phyloP scores from a whole-genome alignment of 768 basidiomycete genomes.

The Pisolithus tinctorius region DNA sequence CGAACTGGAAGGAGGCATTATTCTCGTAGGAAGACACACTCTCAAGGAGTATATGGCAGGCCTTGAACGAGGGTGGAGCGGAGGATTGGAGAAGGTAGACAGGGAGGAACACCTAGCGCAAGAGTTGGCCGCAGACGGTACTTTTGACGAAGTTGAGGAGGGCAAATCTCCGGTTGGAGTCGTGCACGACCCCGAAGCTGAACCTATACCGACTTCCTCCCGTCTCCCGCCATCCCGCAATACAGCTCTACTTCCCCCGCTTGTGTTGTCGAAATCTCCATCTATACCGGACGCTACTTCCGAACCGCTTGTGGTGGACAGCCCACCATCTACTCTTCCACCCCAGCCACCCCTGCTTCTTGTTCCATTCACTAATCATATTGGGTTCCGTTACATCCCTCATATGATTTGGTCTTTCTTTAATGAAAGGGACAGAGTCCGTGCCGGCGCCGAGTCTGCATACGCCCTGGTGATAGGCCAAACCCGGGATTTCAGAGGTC shows the following conservation, averaged over 20 bases:
- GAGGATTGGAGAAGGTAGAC: conserved; percentile 59
- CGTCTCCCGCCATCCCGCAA: conserved; percentile 30
- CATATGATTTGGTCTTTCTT: conserved; percentile 91
- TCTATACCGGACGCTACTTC: conserved; percentile 13
- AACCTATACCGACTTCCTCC: conserved; percentile 37
- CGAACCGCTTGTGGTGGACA: conserved; percentile 23
- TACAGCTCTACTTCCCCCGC: conserved; percentile 28
- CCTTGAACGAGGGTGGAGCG: conserved; percentile 77
- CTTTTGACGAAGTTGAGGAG: conserved; percentile 65
- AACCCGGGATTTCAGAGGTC: conserved; percentile 53
- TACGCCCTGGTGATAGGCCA: conserved; percentile 60
- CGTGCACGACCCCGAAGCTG: conserved; percentile 24
- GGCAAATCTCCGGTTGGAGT: conserved; percentile 19
- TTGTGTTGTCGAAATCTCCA: conserved; percentile 18
- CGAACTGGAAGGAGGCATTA: conserved; percentile 74
- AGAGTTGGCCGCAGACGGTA: conserved; percentile 62
- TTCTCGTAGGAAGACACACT: conserved; percentile 83
- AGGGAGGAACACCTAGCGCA: conserved; percentile 64
- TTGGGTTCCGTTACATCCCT: conserved; percentile 82
- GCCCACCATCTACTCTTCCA: conserved; percentile 53
- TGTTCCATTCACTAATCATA: conserved; percentile 64
- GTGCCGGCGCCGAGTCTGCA: conserved; percentile 73
- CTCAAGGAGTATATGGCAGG: conserved; percentile 96
- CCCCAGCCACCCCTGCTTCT: conserved; percentile 74
- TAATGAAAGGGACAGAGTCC: conserved; percentile 79